These are phyloP conservation scores for Pichia sp. DNA, from an alignment of 1,139 yeast genomes.

Conservation along the genomic window DNA sequence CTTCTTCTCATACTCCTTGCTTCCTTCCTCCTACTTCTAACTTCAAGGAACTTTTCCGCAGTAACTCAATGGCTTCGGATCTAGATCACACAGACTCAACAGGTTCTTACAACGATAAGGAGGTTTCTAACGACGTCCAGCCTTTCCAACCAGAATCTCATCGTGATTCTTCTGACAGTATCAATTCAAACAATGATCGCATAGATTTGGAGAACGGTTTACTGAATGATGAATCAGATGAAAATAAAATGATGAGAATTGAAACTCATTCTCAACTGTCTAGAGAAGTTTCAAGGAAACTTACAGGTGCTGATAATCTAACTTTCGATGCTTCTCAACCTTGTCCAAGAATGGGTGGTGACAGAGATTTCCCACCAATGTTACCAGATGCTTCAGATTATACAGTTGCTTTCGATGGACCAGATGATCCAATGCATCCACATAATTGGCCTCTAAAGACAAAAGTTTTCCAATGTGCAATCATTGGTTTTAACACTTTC, in stretches of 20 bases:
- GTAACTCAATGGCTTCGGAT: neutral
- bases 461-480: slow-evolving; percentile 35
- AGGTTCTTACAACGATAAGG: neutral
- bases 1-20: neutral
- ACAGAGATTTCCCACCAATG: slow-evolving; percentile 44
- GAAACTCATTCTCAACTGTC: slow-evolving; percentile 20
- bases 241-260: slow-evolving; percentile 10
- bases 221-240: slow-evolving; percentile 7
- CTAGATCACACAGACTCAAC: neutral
- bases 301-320: slow-evolving; percentile 25
- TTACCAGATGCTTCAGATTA: slow-evolving; percentile 45
- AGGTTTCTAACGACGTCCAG: neutral
- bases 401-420: slow-evolving; percentile 54
- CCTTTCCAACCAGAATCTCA: neutral
- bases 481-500: slow-evolving; percentile 39
- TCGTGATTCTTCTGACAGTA: neutral
- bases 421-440: slow-evolving; percentile 54
- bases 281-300: slow-evolving; percentile 24
- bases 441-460: slow-evolving; percentile 47
- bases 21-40: neutral
- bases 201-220: slow-evolving; percentile 9
- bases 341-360: slow-evolving; percentile 52
- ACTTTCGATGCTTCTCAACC: slow-evolving; percentile 23
- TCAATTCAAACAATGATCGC: neutral
- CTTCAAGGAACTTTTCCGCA: neutral